Evolutionary conservation across 164 flowering plant species (phyloP).

Genomic region (Liquidambar formosana): DNA sequence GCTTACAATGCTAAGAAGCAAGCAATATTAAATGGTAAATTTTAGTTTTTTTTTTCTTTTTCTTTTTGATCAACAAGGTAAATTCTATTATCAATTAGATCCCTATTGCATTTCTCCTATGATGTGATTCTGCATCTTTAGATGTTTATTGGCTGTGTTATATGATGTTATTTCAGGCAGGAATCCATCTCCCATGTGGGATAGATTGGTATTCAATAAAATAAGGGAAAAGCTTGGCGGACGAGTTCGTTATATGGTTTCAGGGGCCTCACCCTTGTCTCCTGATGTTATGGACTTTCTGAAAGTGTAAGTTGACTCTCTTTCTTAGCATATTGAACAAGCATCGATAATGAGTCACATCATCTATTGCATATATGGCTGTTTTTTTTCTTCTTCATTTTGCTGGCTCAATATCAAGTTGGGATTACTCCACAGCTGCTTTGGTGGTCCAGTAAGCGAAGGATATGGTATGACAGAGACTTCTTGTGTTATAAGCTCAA

Average conservation of each 20-base stretch:
- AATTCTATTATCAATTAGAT: background rate
- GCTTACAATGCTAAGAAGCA: slow-evolving; percentile 94
- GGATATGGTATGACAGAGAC: slow-evolving; percentile 99
- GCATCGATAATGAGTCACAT: background rate
- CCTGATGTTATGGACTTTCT: slow-evolving; percentile 94
- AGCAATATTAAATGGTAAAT: slow-evolving; percentile 82
- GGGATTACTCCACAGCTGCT: slow-evolving; percentile 57
- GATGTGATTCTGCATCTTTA: background rate
- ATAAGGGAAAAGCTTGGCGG: slow-evolving; percentile 92
- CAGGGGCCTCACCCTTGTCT: slow-evolving; percentile 98
- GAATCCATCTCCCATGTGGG: slow-evolving; percentile 95
- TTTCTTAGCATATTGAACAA: background rate
- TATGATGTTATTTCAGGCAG: slow-evolving; percentile 58
- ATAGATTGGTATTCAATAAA: slow-evolving; percentile 89
- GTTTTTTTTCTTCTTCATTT: background rate
- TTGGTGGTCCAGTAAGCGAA: slow-evolving; percentile 76
- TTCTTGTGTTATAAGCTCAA: slow-evolving; percentile 69
- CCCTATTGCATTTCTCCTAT: background rate
- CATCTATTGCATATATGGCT: background rate
- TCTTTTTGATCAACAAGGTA: too few relatives aligned
- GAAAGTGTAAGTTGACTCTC: slow-evolving; percentile 69
- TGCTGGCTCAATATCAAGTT: background rate
- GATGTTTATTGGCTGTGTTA: background rate
- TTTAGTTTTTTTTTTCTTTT: too few relatives aligned
- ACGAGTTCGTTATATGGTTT: slow-evolving; percentile 74